Evolutionary conservation across 371 early-diverging fungal species (phyloP).

Genomic region (Thermomucor indicae-seudaticae): DNA sequence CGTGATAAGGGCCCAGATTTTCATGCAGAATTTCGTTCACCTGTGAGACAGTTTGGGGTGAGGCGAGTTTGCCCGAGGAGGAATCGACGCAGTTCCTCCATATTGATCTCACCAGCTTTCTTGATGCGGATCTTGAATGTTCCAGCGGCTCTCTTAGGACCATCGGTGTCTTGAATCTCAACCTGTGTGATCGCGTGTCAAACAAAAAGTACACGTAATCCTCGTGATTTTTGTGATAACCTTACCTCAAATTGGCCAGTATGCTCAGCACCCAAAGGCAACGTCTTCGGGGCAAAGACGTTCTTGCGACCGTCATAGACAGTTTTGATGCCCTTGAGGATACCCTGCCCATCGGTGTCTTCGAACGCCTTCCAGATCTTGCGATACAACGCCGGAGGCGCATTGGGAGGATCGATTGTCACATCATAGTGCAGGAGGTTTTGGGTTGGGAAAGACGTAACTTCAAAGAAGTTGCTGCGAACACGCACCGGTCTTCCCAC

Average conservation of each 20-base stretch:
- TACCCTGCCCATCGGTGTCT: conserved; percentile 13
- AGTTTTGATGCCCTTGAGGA: conserved; percentile 23
- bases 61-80: conserved; percentile 29
- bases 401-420: conserved; percentile 14
- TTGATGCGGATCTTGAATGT: conserved; percentile 50
- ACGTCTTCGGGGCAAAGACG: conserved; percentile 32
- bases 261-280: conserved; percentile 26
- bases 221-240: background rate
- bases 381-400: conserved; percentile 40
- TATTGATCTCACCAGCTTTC: conserved; percentile 52
- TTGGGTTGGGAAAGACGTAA: conserved; percentile 9
- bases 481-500: conserved; percentile 12
- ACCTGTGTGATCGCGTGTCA: conserved; percentile 16
- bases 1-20: too few species aligned
- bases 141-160: conserved; percentile 20
- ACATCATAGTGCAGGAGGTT: conserved; percentile 15
- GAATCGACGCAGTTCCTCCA: conserved; percentile 49
- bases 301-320: conserved; percentile 53
- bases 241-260: conserved; percentile 37
- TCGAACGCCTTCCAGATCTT: conserved; percentile 45
- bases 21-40: too few species aligned
- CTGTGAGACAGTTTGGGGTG: conserved; percentile 40
- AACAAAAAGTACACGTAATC: background rate
- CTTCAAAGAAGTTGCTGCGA: conserved; percentile 23
- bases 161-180: conserved; percentile 28